phyloP scores from a whole-genome alignment of 176 grass and related monocot genomes.

The Tillandsia leiboldiana region DNA sequence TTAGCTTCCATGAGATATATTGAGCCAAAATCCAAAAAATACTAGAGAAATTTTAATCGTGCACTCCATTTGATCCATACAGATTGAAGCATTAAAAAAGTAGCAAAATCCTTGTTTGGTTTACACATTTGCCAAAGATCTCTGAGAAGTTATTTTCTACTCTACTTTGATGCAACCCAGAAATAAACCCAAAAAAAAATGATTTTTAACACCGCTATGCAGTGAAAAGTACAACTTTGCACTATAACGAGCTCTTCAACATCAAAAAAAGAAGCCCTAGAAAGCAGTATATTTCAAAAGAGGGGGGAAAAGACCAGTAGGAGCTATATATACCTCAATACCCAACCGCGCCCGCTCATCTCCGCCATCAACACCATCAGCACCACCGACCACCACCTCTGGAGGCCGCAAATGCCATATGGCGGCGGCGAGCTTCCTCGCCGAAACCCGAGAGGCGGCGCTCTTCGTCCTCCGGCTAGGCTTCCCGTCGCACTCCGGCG shows the following conservation, averaged over 20 bases:
- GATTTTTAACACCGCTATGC: background rate
- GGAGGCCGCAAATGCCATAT: constrained; percentile 74
- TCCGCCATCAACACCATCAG: background rate
- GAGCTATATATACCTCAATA: constrained; percentile 23
- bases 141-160: no score
- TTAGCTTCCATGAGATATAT: no score
- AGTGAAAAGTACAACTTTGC: background rate
- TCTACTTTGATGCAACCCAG: no score
- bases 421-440: constrained; percentile 62
- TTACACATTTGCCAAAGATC: no score
- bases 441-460: constrained; percentile 39
- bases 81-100: no score
- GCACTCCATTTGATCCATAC: no score
- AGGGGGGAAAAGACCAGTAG: background rate
- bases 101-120: no score
- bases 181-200: background rate
- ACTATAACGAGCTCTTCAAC: background rate
- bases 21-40: no score
- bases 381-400: constrained; percentile 28
- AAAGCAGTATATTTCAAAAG: background rate
- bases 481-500: constrained; percentile 6
- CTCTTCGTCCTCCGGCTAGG: constrained; percentile 1
- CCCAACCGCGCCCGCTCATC: constrained; percentile 38
- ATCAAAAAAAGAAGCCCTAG: background rate
- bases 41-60: no score